Conservation (phyloP, 2,329 filamentous ascomycete genomes). For the Pezicula radicicola region DNA sequence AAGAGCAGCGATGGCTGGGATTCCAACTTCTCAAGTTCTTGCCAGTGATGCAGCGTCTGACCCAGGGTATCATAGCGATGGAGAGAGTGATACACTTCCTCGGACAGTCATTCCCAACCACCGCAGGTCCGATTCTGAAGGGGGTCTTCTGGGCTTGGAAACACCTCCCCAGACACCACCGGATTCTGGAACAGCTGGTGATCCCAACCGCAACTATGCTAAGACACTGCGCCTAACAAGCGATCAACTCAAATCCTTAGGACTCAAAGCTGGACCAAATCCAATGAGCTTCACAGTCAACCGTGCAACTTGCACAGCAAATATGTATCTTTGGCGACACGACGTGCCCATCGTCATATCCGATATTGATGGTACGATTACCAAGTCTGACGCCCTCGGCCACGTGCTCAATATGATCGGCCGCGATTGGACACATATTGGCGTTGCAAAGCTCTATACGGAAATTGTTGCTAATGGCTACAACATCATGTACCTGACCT, state of each 20-base stretch:
- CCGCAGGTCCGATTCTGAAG: conserved; percentile 62
- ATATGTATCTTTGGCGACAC: conserved; percentile 91
- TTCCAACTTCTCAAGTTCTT: conserved; percentile 27
- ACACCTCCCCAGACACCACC: conserved; percentile 70
- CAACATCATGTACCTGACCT: conserved; percentile 98
- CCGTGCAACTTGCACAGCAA: conserved; percentile 84
- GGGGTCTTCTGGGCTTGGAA: conserved; percentile 48
- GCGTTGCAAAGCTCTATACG: conserved; percentile 94
- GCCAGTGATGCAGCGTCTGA: conserved; percentile 75
- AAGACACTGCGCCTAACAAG: conserved; percentile 95
- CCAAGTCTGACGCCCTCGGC: conserved; percentile 91
- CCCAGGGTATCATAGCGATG: conserved; percentile 93
- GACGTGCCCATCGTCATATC: conserved; percentile 95
- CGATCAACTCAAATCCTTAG: conserved; percentile 85
- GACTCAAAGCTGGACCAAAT: conserved; percentile 83
- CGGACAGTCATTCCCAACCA: conserved; percentile 47
- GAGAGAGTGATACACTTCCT: conserved; percentile 55
- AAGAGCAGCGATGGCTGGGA: conserved; percentile 46
- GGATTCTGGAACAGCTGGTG: conserved; percentile 58
- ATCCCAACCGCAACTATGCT: conserved; percentile 84
- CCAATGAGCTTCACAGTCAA: conserved; percentile 96
- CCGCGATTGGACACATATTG: conserved; percentile 95
- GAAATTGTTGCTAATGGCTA: conserved; percentile 96
- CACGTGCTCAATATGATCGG: conserved; percentile 97
- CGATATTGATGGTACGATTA: conserved; percentile 98